A percentile compares a stretch with the other conserved stretches of the same genome.
Conservation (phyloP, 169 alveolate species). For the Plasmodium relictum region DNA sequence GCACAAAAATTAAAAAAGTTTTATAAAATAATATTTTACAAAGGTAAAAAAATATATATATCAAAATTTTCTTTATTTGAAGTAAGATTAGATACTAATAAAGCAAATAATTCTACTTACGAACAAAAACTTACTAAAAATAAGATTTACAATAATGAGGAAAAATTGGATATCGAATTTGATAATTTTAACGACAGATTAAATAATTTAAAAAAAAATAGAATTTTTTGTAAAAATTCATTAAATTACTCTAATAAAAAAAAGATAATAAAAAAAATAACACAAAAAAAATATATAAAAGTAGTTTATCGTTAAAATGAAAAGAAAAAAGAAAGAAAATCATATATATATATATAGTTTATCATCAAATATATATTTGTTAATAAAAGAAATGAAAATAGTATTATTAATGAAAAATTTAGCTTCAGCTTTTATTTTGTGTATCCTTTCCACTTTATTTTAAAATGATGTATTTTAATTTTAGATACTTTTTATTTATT, state of each 20-base stretch:
- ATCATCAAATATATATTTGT: too few species aligned
- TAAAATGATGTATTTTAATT: too few species aligned
- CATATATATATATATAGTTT: too few species aligned
- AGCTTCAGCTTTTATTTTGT: too few species aligned
- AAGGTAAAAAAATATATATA: slow-evolving; percentile 25
- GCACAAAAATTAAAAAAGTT: slow-evolving; percentile 26
- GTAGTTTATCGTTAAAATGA: slow-evolving; percentile 1
- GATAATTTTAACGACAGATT: too few species aligned
- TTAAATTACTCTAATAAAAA: neutral
- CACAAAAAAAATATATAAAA: neutral
- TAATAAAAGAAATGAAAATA: too few species aligned
- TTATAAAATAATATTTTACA: slow-evolving; percentile 37
- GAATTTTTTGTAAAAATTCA: neutral
- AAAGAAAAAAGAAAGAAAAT: too few species aligned
- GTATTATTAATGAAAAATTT: too few species aligned
- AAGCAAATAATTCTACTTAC: neutral
- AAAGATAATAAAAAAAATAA: neutral
- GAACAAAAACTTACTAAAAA: neutral
- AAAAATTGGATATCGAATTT: too few species aligned
- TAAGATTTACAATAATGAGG: neutral
- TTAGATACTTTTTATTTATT: too few species aligned
- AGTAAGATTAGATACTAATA: neutral
- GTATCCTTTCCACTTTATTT: too few species aligned
- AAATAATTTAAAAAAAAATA: neutral
- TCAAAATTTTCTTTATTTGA: slow-evolving; percentile 25